Evolutionary conservation across 192 early-diverging fungal genomes (phyloP).

Genomic region (Funneliformis geosporum): DNA sequence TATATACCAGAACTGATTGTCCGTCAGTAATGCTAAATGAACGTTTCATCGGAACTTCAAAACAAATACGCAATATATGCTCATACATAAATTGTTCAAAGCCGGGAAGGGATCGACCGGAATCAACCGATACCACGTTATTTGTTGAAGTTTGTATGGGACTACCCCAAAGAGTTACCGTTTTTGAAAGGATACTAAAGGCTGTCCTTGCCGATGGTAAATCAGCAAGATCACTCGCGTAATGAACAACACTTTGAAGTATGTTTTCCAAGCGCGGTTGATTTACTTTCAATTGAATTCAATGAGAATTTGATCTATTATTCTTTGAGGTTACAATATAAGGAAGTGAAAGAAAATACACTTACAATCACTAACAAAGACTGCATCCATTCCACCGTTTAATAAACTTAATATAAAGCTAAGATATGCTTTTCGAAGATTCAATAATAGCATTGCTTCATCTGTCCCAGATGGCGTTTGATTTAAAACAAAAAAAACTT

Average conservation of each 20-base stretch:
- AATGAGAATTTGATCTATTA: constrained; percentile 24
- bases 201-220: constrained; percentile 63
- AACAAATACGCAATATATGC: constrained; percentile 70
- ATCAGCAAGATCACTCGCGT: constrained; percentile 63
- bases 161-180: constrained; percentile 65
- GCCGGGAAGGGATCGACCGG: constrained; percentile 50
- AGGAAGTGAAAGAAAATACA: not conserved
- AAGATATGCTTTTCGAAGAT: constrained; percentile 82
- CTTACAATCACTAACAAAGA: constrained; percentile 75
- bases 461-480: constrained; percentile 85
- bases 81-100: constrained; percentile 79
- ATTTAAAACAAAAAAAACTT: constrained; percentile 83
- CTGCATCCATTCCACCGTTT: constrained; percentile 73
- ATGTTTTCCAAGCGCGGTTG: constrained; percentile 59
- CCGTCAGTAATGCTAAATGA: constrained; percentile 77
- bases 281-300: constrained; percentile 59
- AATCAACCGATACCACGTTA: not conserved
- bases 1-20: constrained; percentile 65
- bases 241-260: constrained; percentile 68
- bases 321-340: constrained; percentile 37
- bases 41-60: constrained; percentile 76
- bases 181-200: constrained; percentile 68
- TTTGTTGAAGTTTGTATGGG: constrained; percentile 24
- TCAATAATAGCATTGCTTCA: constrained; percentile 72
- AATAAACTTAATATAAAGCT: constrained; percentile 78